Evolutionary conservation across 768 basidiomycete genomes (phyloP).

Genomic region (Hericium coralloides): DNA sequence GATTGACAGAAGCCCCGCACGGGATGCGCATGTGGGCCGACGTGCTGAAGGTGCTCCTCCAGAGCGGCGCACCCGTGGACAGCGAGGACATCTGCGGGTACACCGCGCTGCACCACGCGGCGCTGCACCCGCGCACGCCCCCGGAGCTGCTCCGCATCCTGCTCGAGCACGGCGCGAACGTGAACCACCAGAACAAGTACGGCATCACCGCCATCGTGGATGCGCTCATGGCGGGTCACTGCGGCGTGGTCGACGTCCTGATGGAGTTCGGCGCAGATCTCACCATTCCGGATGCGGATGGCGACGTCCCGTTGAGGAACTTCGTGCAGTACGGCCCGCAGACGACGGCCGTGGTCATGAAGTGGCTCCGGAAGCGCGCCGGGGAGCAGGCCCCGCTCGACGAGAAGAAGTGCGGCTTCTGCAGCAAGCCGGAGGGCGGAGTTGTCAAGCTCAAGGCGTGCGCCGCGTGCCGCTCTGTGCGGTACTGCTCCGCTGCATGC

Average conservation of each 20-base stretch:
- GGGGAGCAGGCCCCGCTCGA: constrained; percentile 34
- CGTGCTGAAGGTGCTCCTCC: constrained; percentile 30
- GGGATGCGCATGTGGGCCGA: constrained; percentile 20
- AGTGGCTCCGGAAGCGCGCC: constrained; percentile 38
- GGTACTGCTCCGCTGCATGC: constrained; percentile 46
- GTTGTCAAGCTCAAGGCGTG: constrained; percentile 37
- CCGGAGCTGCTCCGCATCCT: constrained; percentile 29
- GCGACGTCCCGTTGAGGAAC: constrained; percentile 22
- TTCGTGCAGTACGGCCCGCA: constrained; percentile 30
- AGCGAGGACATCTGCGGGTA: constrained; percentile 36
- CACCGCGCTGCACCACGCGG: constrained; percentile 42
- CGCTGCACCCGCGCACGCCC: constrained; percentile 20
- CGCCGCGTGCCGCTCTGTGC: constrained; percentile 40
- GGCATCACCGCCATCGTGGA: constrained; percentile 34
- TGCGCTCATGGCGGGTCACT: constrained; percentile 19
- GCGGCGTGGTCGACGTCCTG: constrained; percentile 29
- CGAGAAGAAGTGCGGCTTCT: constrained; percentile 38
- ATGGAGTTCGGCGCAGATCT: constrained; percentile 43
- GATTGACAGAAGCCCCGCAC: neutral
- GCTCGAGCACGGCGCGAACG: constrained; percentile 38
- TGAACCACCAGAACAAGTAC: constrained; percentile 39
- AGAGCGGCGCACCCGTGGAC: constrained; percentile 31
- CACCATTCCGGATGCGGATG: constrained; percentile 31
- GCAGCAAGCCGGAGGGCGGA: constrained; percentile 23
- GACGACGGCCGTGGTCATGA: constrained; percentile 33